phyloP scores from a whole-genome alignment of 2,329 filamentous ascomycete genomes.

The Ophiognomonia clavigignenti-juglandacearum region DNA sequence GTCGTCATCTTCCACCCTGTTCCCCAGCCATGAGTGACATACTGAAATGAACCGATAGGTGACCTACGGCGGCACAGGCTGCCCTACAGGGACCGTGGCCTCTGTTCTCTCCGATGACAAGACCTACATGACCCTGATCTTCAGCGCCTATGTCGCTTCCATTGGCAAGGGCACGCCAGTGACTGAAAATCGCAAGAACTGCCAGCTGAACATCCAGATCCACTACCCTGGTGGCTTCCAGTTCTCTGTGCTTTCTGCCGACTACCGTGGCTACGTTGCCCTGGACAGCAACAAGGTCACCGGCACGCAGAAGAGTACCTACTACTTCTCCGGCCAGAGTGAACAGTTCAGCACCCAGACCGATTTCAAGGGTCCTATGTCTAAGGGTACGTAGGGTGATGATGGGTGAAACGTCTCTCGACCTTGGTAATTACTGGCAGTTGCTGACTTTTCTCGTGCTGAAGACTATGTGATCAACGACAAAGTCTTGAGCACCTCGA shows the following conservation, averaged over 20 bases:
- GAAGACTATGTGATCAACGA: conserved; percentile 35
- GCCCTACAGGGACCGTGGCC: conserved; percentile 37
- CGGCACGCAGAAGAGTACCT: conserved; percentile 40
- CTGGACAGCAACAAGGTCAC: conserved; percentile 39
- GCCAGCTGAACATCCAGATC: conserved; percentile 41
- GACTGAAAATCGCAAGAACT: conserved; percentile 39
- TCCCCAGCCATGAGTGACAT: no score
- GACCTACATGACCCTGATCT: conserved; percentile 42
- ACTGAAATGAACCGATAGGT: no score
- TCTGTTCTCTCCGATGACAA: conserved; percentile 37
- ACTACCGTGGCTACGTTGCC: conserved; percentile 44
- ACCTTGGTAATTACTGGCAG: no score
- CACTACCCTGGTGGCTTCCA: conserved; percentile 43
- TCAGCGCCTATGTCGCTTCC: conserved; percentile 42
- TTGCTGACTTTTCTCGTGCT: no score
- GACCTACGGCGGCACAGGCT: conserved; percentile 40
- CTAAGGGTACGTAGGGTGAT: no score
- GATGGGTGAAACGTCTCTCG: no score
- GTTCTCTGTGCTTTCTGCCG: conserved; percentile 40
- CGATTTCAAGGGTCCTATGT: no score
- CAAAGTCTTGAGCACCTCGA: conserved; percentile 36
- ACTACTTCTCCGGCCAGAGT: conserved; percentile 46
- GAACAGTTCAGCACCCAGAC: no score
- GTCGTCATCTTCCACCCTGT: no score
- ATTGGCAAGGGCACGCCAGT: conserved; percentile 35